Conservation (phyloP, 805 yeast species). For the Candida germanica region DNA sequence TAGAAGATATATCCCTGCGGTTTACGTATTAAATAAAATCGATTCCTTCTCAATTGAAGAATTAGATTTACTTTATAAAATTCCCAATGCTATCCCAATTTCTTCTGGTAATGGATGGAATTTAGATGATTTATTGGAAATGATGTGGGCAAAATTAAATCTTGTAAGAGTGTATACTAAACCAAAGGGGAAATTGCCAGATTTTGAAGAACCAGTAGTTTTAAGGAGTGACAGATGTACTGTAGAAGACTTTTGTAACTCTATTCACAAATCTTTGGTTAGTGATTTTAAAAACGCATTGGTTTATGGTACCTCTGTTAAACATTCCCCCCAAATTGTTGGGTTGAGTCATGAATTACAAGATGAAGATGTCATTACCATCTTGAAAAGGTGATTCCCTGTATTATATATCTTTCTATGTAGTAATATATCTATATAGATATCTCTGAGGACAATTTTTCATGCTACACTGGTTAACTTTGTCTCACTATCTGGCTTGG, state of each 20-base stretch:
- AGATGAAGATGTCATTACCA: slow-evolving; percentile 97
- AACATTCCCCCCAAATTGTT: slow-evolving; percentile 96
- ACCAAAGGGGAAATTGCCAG: slow-evolving; percentile 93
- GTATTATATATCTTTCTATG: background rate
- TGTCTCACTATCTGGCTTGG: no score
- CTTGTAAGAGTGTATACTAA: slow-evolving; percentile 95
- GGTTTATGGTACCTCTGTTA: slow-evolving; percentile 91
- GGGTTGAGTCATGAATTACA: slow-evolving; percentile 80
- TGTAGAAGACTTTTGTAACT: slow-evolving; percentile 94
- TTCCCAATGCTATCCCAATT: slow-evolving; percentile 96
- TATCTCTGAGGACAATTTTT: no score
- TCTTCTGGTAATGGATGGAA: slow-evolving; percentile 97
- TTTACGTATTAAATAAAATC: slow-evolving; percentile 92
- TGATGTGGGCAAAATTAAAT: slow-evolving; percentile 92
- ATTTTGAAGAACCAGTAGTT: slow-evolving; percentile 92
- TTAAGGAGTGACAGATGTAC: slow-evolving; percentile 76
- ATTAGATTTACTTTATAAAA: slow-evolving; percentile 81
- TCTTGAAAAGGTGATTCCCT: slow-evolving; percentile 60
- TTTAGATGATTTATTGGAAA: slow-evolving; percentile 86
- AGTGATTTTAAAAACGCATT: slow-evolving; percentile 91
- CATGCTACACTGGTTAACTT: no score
- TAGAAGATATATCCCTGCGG: slow-evolving; percentile 92
- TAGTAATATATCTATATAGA: background rate
- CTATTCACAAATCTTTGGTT: slow-evolving; percentile 90
- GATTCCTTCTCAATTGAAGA: slow-evolving; percentile 95